These are phyloP conservation scores for Diplosphaera chodatii DNA, from an alignment of 139 green algal species.

Conservation along the genomic window DNA sequence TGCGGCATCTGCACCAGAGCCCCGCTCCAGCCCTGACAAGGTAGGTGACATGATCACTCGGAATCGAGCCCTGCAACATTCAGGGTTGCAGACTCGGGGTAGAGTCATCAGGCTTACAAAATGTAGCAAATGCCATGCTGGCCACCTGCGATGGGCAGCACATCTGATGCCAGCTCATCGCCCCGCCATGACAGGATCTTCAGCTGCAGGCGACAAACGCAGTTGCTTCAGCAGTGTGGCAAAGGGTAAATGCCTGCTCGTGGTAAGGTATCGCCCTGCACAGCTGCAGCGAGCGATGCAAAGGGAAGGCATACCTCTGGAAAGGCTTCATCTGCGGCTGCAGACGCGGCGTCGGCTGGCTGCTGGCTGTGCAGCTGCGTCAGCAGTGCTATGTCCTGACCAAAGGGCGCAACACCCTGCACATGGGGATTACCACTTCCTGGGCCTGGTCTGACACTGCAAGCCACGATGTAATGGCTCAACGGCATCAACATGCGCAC, in stretches of 20 bases:
- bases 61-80: no score
- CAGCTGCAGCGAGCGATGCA: background rate
- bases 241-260: background rate
- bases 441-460: no score
- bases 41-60: no score
- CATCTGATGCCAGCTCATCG: conserved; percentile 44
- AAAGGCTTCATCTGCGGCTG: conserved; percentile 8
- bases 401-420: conserved; percentile 69
- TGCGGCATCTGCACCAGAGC: background rate
- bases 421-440: no score
- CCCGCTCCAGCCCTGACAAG: conserved; percentile 30
- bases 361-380: conserved; percentile 20
- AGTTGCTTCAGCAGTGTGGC: no score
- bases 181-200: conserved; percentile 31
- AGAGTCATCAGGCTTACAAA: no score
- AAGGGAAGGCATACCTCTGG: background rate
- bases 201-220: conserved; percentile 3
- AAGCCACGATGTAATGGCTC: no score
- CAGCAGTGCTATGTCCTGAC: conserved; percentile 56
- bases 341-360: background rate
- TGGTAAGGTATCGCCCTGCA: background rate
- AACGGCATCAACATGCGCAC: no score
- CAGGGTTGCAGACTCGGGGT: no score
- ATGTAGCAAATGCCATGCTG: no score
- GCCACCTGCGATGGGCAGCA: conserved; percentile 37